Base-by-base conservation (phyloP, 768 basidiomycete species). In the Pleurotus tuber-regium region DNA sequence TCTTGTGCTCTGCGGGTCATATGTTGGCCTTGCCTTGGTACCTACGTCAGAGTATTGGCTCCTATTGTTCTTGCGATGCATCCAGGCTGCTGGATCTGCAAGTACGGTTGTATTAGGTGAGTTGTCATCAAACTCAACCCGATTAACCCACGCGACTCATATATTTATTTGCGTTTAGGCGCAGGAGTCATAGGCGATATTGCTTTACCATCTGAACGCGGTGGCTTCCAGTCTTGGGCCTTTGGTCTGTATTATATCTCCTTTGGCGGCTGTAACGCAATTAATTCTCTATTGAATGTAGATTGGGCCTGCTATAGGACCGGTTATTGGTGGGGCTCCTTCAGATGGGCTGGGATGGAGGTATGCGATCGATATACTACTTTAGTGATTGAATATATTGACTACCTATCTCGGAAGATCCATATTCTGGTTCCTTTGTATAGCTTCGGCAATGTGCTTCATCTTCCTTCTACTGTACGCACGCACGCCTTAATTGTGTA, bases 121-220 rank as follows among this genome's bases (percentile, higher is more conserved):
- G n/a, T n/a, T n/a, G n/a, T n/a, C n/a, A n/a, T 14, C 62, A 36
- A 63, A 60, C 4, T 30, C 31, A 28, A 16, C 23, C 3, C 8
- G 14, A 11, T 12, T 43, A 26, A 28, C 25, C 14, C 31, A 11
- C 8, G 16, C 21, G 11, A 35, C 2, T 21, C n/a, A 48, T 47
- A n/a, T n/a, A 43, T 25, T 51, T 19, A 19, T 46, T 10, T 35
- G 35, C 30, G 36, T 54, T 31, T 56, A 82, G 85, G 85, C 47
- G 82, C 86, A 28, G 92, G 92, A 4, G 82, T 89, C 4, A 78
- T 95, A 50, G 82, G 82, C 1, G 92, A 95, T 61, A 86, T 95
- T 23, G 79, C 88, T 4, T 77, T 77, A 1, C 83, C 80, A 0
- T 75, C 78, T 30, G 89, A 93, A 66, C 72, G 91, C 29, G 92